A percentile compares a stretch with the other conserved stretches of the same genome.
phyloP scores from a whole-genome alignment of 1,284 basidiomycete species.

The Gymnopus androsaceus region DNA sequence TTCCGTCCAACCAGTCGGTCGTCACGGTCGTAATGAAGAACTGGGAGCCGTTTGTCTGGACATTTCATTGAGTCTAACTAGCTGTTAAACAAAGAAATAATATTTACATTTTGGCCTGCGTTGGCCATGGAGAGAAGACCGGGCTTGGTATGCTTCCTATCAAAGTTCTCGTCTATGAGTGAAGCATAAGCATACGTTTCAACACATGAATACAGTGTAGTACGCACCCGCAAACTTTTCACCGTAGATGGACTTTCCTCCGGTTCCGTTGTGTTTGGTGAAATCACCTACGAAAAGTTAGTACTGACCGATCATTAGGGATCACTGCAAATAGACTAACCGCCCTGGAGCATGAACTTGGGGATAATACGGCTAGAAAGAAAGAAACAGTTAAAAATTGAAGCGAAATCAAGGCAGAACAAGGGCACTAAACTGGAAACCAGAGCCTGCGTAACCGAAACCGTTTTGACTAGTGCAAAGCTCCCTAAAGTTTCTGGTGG shows the following conservation, averaged over 20 bases:
- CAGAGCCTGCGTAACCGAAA: constrained; percentile 64
- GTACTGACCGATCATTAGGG: no score
- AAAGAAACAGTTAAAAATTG: no score
- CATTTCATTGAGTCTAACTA: no score
- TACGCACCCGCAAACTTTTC: constrained; percentile 68
- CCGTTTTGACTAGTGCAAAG: constrained; percentile 80
- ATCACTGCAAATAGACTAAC: no score
- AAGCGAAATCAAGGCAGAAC: no score
- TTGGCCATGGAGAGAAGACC: constrained; percentile 94
- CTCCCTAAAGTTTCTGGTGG: constrained; percentile 80
- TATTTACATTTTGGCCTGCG: constrained; percentile 70
- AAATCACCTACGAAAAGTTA: no score
- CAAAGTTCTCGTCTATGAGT: constrained; percentile 82
- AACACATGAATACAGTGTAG: not conserved
- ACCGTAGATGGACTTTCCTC: constrained; percentile 91
- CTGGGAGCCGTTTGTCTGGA: constrained; percentile 52
- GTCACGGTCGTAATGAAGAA: constrained; percentile 90
- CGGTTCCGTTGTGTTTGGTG: constrained; percentile 77
- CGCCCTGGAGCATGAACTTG: constrained; percentile 85
- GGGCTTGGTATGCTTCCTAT: constrained; percentile 73
- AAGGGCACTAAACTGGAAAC: no score
- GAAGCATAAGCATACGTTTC: constrained; percentile 2
- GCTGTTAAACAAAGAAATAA: no score
- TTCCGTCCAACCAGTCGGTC: constrained; percentile 68
- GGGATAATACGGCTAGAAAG: constrained; percentile 85